Evolutionary conservation across 2,329 filamentous ascomycete genomes (phyloP).

Genomic region (Beauveria sp.): DNA sequence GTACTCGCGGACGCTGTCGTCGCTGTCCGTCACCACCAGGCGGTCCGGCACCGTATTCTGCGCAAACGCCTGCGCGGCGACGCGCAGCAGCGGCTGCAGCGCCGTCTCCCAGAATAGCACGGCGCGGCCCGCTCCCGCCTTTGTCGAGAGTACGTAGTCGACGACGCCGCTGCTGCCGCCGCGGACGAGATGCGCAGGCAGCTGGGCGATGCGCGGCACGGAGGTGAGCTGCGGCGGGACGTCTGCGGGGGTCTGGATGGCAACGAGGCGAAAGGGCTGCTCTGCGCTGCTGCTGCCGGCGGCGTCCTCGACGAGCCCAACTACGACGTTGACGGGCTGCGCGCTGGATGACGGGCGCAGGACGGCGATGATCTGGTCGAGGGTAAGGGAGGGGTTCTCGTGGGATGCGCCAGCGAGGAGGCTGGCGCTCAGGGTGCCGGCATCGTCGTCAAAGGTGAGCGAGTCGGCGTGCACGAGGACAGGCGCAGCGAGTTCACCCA

Average conservation of each 20-base stretch:
- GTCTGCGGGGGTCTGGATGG: constrained; percentile 21
- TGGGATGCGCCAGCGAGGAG: background rate
- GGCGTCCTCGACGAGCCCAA: constrained; percentile 29
- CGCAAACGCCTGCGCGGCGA: constrained; percentile 25
- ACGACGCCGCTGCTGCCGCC: constrained; percentile 20
- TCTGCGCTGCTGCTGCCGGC: constrained; percentile 15
- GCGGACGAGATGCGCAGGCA: constrained; percentile 31
- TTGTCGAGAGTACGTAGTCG: constrained; percentile 61
- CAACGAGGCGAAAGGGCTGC: constrained; percentile 21
- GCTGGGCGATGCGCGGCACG: constrained; percentile 25
- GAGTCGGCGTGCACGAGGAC: constrained; percentile 1
- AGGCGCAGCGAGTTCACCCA: background rate
- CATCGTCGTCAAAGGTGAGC: constrained; percentile 16
- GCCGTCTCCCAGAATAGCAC: constrained; percentile 45
- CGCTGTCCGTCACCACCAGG: constrained; percentile 52
- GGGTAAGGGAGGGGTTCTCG: constrained; percentile 12
- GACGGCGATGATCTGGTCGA: constrained; percentile 23
- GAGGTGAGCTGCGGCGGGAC: constrained; percentile 31
- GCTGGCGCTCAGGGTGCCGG: constrained; percentile 19
- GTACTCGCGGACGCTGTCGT: constrained; percentile 57
- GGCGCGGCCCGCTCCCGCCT: constrained; percentile 55
- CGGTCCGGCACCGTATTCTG: background rate
- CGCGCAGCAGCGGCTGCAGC: constrained; percentile 46
- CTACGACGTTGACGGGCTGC: constrained; percentile 21
- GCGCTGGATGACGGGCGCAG: constrained; percentile 12